Evolutionary conservation across 2,329 filamentous ascomycete genomes (phyloP).

Genomic region (Fusarium sulawesiense): DNA sequence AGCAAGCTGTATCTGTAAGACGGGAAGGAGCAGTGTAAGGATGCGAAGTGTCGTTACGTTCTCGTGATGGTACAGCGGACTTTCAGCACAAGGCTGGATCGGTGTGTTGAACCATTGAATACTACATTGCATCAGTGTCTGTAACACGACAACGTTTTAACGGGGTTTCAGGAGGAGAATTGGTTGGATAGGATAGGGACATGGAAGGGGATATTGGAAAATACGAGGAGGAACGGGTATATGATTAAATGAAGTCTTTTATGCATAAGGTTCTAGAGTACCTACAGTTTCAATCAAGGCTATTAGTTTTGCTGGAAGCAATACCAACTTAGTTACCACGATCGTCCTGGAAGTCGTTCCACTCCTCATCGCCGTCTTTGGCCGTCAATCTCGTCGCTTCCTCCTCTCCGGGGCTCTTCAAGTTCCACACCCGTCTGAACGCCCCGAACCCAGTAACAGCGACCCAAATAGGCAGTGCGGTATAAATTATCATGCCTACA

Average conservation of each 20-base stretch:
- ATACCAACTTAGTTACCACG: conserved; percentile 5
- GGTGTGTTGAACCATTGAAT: conserved; percentile 8
- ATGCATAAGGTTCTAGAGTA: conserved; percentile 14
- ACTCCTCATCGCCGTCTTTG: conserved; percentile 17
- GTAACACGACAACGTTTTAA: conserved; percentile 17
- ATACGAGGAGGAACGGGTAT: conserved; percentile 6
- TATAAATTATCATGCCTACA: neutral
- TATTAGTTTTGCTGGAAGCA: neutral
- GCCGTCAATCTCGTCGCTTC: conserved; percentile 12
- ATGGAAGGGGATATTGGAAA: neutral
- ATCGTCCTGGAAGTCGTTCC: conserved; percentile 25
- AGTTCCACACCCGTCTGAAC: conserved; percentile 23
- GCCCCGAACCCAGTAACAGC: conserved; percentile 28
- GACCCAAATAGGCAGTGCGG: conserved; percentile 29
- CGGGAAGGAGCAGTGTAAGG: conserved; percentile 6
- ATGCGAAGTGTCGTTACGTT: conserved; percentile 11
- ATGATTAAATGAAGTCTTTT: conserved; percentile 17
- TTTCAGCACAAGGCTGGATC: conserved; percentile 25
- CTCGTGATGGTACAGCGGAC: conserved; percentile 12
- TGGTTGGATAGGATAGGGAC: neutral
- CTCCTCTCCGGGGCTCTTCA: conserved; percentile 22
- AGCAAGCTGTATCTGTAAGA: conserved; percentile 18
- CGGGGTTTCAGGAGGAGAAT: neutral
- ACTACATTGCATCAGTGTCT: conserved; percentile 31
- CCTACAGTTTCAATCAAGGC: conserved; percentile 16